Evolutionary conservation across 805 yeast species (phyloP), one percentile per base, ranked within the genome.

Genomic region (Kockiozyma suomiensis): DNA sequence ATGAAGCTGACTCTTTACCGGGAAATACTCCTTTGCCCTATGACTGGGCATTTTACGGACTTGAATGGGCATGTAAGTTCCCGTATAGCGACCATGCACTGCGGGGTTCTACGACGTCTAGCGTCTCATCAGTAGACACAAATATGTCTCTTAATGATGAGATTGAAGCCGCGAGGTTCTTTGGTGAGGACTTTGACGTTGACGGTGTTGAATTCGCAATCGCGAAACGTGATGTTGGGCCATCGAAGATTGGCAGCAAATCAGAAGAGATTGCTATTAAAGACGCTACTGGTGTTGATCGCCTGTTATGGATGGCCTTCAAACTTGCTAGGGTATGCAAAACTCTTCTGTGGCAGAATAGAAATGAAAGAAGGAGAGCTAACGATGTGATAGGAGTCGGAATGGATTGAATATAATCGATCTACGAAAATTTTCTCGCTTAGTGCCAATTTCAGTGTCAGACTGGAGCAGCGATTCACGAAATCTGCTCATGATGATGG

Each of bases 281-380:
- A 8, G 50, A 42, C 28, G 19, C 58, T 17, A 32, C n/a, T 21
- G 46, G 65, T 19, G 62, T 61, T 25, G 65, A 61, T 26, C 35
- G 65, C 10, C 42, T 61, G 4, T 21, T 61, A 28, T 61, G 65
- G 65, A 17, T 58, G 41, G 65, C 55, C 6, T 48, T 61, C 32
- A 49, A 47, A 21, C 50, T 61, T n/a, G 55, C 59, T 3, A 40
- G 37, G 49, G 62, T 59, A 42, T n/a, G n/a, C n/a, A 28, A 48
- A 26, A 32, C 5, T 30, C 13, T 40, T 12, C 35, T 48, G 7
- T 35, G 12, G n/a, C n/a, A n/a, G n/a, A n/a, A n/a, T n/a, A n/a
- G n/a, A n/a, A 23, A 21, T 38, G 15, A 6, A 4, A n/a, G 15
- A 26, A 49, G 43, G 21, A 5, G 17, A 46, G n/a, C 50, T 46